Conservation (phyloP, 345 rosid genomes). For the Salix caprea region DNA sequence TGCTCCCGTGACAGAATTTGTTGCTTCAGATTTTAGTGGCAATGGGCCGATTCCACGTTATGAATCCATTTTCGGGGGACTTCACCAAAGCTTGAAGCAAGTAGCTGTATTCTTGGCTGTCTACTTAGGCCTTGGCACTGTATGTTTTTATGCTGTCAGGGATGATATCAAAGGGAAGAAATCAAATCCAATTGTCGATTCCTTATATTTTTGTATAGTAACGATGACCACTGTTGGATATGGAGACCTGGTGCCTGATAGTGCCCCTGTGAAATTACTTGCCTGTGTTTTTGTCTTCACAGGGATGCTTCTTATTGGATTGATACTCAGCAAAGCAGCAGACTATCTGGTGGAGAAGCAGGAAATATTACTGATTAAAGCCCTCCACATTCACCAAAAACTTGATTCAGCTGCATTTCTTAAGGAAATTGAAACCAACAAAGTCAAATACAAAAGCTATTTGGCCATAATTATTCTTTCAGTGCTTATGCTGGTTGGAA, state of each 20-base stretch:
- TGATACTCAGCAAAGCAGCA: constrained; percentile 64
- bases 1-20: constrained; percentile 58
- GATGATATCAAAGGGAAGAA: constrained; percentile 61
- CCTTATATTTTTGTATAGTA: constrained; percentile 69
- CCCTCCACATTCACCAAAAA: constrained; percentile 43
- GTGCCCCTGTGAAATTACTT: constrained; percentile 49
- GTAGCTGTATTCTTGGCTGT: constrained; percentile 40
- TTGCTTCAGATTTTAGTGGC: constrained; percentile 18
- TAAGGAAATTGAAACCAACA: constrained; percentile 51
- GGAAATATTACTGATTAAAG: constrained; percentile 63
- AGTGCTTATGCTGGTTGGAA: constrained; percentile 46
- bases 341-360: constrained; percentile 84
- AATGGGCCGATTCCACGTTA: constrained; percentile 23
- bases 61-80: constrained; percentile 33
- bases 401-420: constrained; percentile 40
- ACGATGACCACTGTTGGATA: constrained; percentile 97
- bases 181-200: constrained; percentile 58
- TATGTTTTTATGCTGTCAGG: constrained; percentile 50
- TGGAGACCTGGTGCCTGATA: constrained; percentile 84
- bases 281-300: constrained; percentile 75
- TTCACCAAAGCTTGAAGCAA: constrained; percentile 41
- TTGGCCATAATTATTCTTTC: constrained; percentile 33
- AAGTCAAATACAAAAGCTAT: constrained; percentile 52
- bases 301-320: constrained; percentile 66
- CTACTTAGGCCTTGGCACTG: constrained; percentile 53